A percentile compares a stretch with the other conserved stretches of the same genome.
These are phyloP conservation scores for Vitis hybrid DNA, from an alignment of 177 flowering plant genomes.

Conservation along the genomic window DNA sequence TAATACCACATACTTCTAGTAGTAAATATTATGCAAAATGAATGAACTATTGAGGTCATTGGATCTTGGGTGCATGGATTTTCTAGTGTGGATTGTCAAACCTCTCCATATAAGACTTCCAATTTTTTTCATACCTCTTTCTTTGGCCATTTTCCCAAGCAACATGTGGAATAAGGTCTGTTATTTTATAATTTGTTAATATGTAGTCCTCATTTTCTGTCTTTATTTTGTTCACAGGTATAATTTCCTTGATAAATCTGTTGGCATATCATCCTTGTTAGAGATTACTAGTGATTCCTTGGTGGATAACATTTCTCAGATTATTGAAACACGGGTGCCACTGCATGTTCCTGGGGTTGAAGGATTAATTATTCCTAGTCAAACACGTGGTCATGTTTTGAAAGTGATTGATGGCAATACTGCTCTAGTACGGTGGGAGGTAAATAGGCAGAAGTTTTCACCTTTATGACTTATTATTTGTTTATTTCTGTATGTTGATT, in stretches of 20 bases:
- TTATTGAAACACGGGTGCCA: conserved; percentile 55
- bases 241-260: conserved; percentile 74
- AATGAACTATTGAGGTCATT: too few relatives aligned
- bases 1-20: too few relatives aligned
- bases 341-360: conserved; percentile 75
- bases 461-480: not conserved
- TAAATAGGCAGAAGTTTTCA: conserved; percentile 22
- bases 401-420: conserved; percentile 54
- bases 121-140: too few relatives aligned
- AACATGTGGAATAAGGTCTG: not conserved
- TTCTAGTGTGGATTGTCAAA: too few relatives aligned
- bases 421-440: conserved; percentile 97
- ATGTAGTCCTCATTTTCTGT: not conserved
- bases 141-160: too few relatives aligned
- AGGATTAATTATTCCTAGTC: conserved; percentile 69
- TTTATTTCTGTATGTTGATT: not conserved
- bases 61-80: too few relatives aligned
- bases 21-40: too few relatives aligned
- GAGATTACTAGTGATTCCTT: conserved; percentile 45
- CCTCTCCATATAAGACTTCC: too few relatives aligned
- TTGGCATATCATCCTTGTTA: conserved; percentile 70
- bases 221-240: conserved; percentile 54
- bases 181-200: not conserved
- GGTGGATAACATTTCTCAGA: conserved; percentile 43
- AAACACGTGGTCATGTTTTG: conserved; percentile 76